Evolutionary conservation across 192 early-diverging fungal genomes (phyloP), one percentile per base, ranked within the genome.

Genomic region (Mortierella antarctica): DNA sequence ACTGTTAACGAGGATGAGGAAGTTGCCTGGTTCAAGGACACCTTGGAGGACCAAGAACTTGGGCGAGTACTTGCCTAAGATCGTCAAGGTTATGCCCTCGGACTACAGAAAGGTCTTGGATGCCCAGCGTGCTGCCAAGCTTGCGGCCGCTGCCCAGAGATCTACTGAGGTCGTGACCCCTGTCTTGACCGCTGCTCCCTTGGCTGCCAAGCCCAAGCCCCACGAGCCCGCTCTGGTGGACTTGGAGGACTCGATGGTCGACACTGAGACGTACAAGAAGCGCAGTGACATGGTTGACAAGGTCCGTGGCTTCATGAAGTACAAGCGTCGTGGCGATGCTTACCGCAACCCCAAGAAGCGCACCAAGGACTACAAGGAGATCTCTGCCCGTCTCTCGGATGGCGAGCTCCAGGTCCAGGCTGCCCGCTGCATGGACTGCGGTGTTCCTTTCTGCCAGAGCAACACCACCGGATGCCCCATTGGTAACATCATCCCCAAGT

Each of bases 401-500:
- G 87, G 88, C 31, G 91, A 95, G 71, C 89, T 98, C 39, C 91
- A 96, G 70, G 90, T 94, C 47, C 98, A 99, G 86, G 95, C 97
- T 20, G 94, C 98, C 8, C 91, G 98, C 50, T 99, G 98, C 88
- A 98, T 99, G 91, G 96, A 96, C 71, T 96, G 98, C 83, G 98
- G 98, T 85, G 91, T 98, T 40, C 96, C 98, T 54, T 98, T 98
- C 91, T 99, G 98, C 86, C 97, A 99, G 89, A 94, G 93, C 17
- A 96, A 97, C 75, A 92, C 92, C 66, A 80, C 77, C 13, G 98
- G 98, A 47, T 99, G 98, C 82, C 98, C 98, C 31, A 96, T 99
- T 57, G 95, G 98, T 69, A 99, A 99, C 87, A 92, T 99, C 57
- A 98, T 99, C 73, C 98, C 98, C 62, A 97, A 97, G 87, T 99